phyloP scores from a whole-genome alignment of 768 basidiomycete species.

The Naematelia aurantialba region DNA sequence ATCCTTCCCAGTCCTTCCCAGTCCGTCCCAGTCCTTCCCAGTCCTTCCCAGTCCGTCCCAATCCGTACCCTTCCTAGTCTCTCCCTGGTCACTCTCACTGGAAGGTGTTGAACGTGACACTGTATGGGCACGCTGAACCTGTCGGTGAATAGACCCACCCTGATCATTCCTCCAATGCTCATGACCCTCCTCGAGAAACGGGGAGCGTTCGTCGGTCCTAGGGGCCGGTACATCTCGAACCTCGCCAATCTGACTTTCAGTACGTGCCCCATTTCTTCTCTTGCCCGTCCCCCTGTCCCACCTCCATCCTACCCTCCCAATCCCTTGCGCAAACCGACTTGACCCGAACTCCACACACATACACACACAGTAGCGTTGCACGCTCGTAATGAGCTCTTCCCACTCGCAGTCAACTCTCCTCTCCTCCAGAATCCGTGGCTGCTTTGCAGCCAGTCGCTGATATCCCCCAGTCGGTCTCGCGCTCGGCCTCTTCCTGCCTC shows the following conservation, averaged over 20 bases:
- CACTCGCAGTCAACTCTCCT: neutral
- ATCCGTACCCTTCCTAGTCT: neutral
- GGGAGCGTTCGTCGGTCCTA: conserved; percentile 47
- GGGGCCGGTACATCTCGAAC: conserved; percentile 36
- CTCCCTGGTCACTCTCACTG: neutral
- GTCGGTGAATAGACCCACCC: conserved; percentile 45
- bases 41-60: neutral
- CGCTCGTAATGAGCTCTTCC: no score
- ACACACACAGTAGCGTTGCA: no score
- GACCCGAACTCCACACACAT: conserved; percentile 1
- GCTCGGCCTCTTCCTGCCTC: conserved; percentile 52
- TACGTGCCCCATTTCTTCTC: conserved; percentile 19
- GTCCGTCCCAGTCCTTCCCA: neutral
- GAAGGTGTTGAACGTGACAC: no score
- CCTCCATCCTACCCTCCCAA: no score
- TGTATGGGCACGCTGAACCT: neutral
- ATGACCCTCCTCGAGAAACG: conserved; percentile 50
- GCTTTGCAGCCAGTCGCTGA: conserved; percentile 1
- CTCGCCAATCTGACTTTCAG: conserved; percentile 48
- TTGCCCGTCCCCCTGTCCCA: no score
- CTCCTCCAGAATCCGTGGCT: neutral
- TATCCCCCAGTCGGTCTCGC: conserved; percentile 45
- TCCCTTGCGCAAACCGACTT: no score
- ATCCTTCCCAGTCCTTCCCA: neutral
- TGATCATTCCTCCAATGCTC: conserved; percentile 52